A percentile compares a stretch with the other conserved stretches of the same genome.
These are phyloP conservation scores for Xylariomycetidae sp. DNA, from an alignment of 2,329 filamentous ascomycete genomes.

Conservation along the genomic window DNA sequence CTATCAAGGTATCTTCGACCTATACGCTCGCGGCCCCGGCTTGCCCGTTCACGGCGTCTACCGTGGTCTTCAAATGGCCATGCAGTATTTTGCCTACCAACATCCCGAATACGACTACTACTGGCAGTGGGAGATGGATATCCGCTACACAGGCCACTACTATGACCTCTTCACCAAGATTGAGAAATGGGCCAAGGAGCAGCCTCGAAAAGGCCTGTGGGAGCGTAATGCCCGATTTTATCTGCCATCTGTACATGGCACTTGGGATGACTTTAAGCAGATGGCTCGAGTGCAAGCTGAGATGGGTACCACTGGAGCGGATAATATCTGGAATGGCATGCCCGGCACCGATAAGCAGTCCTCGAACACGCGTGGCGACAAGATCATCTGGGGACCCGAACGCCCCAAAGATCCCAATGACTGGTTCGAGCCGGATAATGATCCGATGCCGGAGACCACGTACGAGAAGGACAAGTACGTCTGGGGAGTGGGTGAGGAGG, in stretches of 20 bases:
- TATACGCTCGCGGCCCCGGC: slow-evolving; percentile 59
- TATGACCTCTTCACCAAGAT: slow-evolving; percentile 69
- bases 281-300: slow-evolving; percentile 74
- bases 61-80: slow-evolving; percentile 86
- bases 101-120: slow-evolving; percentile 88
- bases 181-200: slow-evolving; percentile 62
- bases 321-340: slow-evolving; percentile 61
- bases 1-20: slow-evolving; percentile 82
- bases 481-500: slow-evolving; percentile 88
- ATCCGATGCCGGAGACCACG: slow-evolving; percentile 64
- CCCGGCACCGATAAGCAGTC: slow-evolving; percentile 37
- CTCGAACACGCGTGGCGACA: slow-evolving; percentile 40
- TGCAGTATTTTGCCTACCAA: slow-evolving; percentile 86
- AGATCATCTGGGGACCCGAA: slow-evolving; percentile 78
- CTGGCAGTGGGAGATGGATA: slow-evolving; percentile 96
- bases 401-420: slow-evolving; percentile 64
- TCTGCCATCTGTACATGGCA: slow-evolving; percentile 68
- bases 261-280: slow-evolving; percentile 74
- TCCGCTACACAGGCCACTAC: slow-evolving; percentile 85
- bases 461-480: slow-evolving; percentile 76
- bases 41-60: slow-evolving; percentile 89
- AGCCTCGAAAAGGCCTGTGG: slow-evolving; percentile 78
- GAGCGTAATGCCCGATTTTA: slow-evolving; percentile 77
- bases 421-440: slow-evolving; percentile 68
- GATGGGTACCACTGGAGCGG: slow-evolving; percentile 59